These are phyloP conservation scores for Rhododendron vialii DNA, from an alignment of 148 eudicot genomes.

Conservation along the genomic window DNA sequence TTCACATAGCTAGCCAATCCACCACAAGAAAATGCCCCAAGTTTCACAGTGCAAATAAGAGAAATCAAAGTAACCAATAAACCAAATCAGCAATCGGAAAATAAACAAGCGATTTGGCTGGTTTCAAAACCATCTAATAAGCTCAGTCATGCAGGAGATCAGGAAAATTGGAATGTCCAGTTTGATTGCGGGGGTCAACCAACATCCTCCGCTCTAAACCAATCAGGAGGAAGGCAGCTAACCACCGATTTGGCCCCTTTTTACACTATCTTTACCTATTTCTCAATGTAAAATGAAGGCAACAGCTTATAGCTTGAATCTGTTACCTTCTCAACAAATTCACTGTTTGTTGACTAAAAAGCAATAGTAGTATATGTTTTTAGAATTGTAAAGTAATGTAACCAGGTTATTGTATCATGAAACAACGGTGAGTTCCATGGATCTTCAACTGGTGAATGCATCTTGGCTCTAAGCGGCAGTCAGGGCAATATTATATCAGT, in stretches of 20 bases:
- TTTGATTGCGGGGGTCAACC: not conserved
- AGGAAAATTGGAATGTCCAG: not conserved
- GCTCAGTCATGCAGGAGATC: not conserved
- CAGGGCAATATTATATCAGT: conserved; percentile 22
- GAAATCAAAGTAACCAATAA: not conserved
- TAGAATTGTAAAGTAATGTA: conserved; percentile 10
- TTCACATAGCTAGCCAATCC: not conserved
- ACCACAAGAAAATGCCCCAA: conserved; percentile 2
- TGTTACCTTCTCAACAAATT: not conserved
- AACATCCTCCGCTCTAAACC: not conserved
- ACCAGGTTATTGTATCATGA: conserved; percentile 39
- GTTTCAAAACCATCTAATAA: not conserved
- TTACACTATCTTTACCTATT: not conserved
- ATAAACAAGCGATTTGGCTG: not conserved
- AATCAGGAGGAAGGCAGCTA: not conserved
- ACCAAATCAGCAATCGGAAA: not conserved
- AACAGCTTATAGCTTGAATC: not conserved
- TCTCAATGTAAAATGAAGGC: not conserved
- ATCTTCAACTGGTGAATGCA: conserved; percentile 27
- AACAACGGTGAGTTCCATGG: conserved; percentile 25
- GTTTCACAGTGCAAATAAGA: not conserved
- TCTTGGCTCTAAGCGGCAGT: conserved; percentile 53
- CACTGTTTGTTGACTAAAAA: not conserved
- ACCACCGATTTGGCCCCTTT: not conserved
- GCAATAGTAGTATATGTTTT: too few relatives aligned